Evolutionary conservation across 805 yeast genomes (phyloP).

Genomic region (Pichia occidentalis): DNA sequence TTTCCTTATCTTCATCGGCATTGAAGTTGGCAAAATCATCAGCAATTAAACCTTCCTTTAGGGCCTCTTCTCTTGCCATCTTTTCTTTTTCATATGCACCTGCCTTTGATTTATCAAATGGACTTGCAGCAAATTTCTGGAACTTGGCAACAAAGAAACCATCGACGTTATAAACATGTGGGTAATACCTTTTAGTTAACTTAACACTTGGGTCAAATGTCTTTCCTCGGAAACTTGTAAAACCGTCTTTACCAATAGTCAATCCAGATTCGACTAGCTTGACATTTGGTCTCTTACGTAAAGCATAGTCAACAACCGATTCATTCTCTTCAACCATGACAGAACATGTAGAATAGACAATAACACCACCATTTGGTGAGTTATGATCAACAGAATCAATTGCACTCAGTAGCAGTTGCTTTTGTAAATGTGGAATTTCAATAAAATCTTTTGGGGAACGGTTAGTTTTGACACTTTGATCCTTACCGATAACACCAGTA

Average conservation of each 20-base stretch:
- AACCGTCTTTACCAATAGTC: slow-evolving; percentile 93
- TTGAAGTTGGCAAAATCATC: slow-evolving; percentile 84
- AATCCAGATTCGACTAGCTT: slow-evolving; percentile 88
- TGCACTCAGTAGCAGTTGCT: slow-evolving; percentile 87
- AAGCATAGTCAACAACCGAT: slow-evolving; percentile 96
- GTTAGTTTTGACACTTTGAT: slow-evolving; percentile 85
- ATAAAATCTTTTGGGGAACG: slow-evolving; percentile 96
- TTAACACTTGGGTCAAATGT: slow-evolving; percentile 71
- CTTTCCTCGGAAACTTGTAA: slow-evolving; percentile 89
- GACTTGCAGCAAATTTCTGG: slow-evolving; percentile 81
- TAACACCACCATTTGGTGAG: slow-evolving; percentile 85
- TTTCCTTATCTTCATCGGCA: slow-evolving; percentile 63
- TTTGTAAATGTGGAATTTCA: slow-evolving; percentile 94
- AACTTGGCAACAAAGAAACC: slow-evolving; percentile 98
- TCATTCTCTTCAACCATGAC: slow-evolving; percentile 98
- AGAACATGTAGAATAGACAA: slow-evolving; percentile 97
- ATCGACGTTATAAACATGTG: slow-evolving; percentile 97
- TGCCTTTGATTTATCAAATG: slow-evolving; percentile 77
- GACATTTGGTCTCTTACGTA: slow-evolving; percentile 93
- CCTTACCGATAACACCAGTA: slow-evolving; percentile 98
- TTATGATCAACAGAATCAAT: slow-evolving; percentile 95
- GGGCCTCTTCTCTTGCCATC: slow-evolving; percentile 71
- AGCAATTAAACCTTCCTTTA: slow-evolving; percentile 71
- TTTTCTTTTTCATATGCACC: slow-evolving; percentile 84
- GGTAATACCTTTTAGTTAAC: slow-evolving; percentile 91